A percentile compares a stretch with the other conserved stretches of the same genome.
phyloP scores from a whole-genome alignment of 352 stramenopile genomes.

The Globisporangium parvum region DNA sequence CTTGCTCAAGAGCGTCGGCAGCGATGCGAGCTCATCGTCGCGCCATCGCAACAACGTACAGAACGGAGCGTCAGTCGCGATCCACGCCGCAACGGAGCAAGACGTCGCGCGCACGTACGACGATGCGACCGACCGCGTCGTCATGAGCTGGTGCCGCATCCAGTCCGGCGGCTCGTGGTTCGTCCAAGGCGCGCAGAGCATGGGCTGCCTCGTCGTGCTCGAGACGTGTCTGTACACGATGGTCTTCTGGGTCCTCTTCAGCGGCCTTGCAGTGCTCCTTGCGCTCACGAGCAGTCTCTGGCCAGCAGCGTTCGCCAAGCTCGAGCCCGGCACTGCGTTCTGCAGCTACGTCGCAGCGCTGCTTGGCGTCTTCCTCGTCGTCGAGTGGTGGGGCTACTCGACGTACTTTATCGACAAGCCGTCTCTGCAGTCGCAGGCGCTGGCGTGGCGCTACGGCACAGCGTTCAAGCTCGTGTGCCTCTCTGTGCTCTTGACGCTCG shows the following conservation, averaged over 20 bases:
- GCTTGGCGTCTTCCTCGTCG: constrained; percentile 27
- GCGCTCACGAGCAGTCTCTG: constrained; percentile 12
- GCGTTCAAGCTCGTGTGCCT: constrained; percentile 33
- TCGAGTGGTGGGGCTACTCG: constrained; percentile 56
- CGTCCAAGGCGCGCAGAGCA: constrained; percentile 40
- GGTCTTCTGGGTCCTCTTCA: constrained; percentile 32
- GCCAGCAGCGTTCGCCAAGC: background rate
- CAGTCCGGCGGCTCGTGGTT: constrained; percentile 29
- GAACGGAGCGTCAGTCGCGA: background rate
- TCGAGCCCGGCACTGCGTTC: constrained; percentile 16
- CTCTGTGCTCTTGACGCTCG: constrained; percentile 21
- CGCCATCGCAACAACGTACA: background rate
- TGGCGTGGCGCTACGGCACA: constrained; percentile 31
- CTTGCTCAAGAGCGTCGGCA: constrained; percentile 27
- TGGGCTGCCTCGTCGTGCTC: constrained; percentile 53
- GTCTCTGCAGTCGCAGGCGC: constrained; percentile 25
- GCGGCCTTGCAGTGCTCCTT: constrained; percentile 15
- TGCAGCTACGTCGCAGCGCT: constrained; percentile 28
- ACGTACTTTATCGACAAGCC: constrained; percentile 37
- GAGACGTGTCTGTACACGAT: constrained; percentile 49
- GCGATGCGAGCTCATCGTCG: background rate
- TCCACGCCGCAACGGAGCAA: constrained; percentile 7
- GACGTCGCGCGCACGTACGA: constrained; percentile 8
- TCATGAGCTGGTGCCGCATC: constrained; percentile 41
- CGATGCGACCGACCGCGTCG: constrained; percentile 16